Percentiles rank a stretch among this genome's conserved stretches.
These are phyloP conservation scores for Stephania yunnanensis DNA, from an alignment of 164 flowering plant species.

Conservation along the genomic window DNA sequence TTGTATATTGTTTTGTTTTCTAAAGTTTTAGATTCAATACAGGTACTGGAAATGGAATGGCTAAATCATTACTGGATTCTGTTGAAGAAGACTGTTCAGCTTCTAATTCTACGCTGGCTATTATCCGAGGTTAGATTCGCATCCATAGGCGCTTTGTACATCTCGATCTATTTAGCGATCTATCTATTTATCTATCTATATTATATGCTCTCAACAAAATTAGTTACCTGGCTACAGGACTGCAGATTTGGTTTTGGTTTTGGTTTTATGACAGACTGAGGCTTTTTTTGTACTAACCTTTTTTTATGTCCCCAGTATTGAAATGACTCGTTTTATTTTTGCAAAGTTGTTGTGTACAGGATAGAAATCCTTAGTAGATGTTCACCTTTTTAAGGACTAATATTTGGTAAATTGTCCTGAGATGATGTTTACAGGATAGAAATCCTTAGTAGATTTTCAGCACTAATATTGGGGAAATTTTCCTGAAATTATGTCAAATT, in stretches of 20 bases:
- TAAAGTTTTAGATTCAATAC: conserved; percentile 11
- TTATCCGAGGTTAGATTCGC: conserved; percentile 63
- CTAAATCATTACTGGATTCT: conserved; percentile 79
- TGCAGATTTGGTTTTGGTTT: neutral
- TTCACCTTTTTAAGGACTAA: neutral
- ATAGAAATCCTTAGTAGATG: neutral
- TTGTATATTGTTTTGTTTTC: neutral
- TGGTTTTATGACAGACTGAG: neutral
- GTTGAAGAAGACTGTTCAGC: conserved; percentile 63
- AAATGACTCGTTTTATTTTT: neutral
- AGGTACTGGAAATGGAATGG: conserved; percentile 99
- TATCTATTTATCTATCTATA: neutral
- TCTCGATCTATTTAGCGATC: no score
- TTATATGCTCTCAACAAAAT: neutral
- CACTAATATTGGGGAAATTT: neutral
- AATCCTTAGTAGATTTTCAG: neutral
- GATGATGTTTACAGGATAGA: neutral
- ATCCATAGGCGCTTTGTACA: neutral
- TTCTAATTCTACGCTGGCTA: conserved; percentile 54
- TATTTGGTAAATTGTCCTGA: neutral
- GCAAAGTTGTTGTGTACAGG: neutral
- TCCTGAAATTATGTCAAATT: neutral
- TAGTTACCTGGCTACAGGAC: neutral
- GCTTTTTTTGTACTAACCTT: neutral
- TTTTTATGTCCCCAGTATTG: neutral